phyloP scores from a whole-genome alignment of 2,329 filamentous ascomycete species.

The Xylaria sp. region DNA sequence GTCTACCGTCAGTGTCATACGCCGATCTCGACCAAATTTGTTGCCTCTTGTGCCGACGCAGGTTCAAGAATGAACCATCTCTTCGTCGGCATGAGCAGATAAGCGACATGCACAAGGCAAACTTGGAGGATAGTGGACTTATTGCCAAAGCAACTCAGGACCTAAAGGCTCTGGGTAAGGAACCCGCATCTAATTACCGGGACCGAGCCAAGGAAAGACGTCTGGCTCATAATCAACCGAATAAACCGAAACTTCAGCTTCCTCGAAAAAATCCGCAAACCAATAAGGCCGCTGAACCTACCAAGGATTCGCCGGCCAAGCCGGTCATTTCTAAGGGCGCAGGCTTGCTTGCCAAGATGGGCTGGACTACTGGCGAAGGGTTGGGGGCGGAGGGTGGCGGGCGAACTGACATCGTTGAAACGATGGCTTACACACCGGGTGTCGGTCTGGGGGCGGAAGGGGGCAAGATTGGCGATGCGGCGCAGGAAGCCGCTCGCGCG shows the following conservation, averaged over 20 bases:
- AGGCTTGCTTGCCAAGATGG: conserved; percentile 77
- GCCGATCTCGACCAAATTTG: conserved; percentile 63
- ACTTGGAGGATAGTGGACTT: conserved; percentile 47
- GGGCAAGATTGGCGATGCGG: conserved; percentile 75
- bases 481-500: conserved; percentile 69
- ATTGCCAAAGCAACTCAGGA: conserved; percentile 48
- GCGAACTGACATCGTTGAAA: conserved; percentile 71
- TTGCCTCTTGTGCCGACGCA: conserved; percentile 58
- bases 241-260: conserved; percentile 58
- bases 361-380: conserved; percentile 73
- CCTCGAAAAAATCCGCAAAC: conserved; percentile 45
- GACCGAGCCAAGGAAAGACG: conserved; percentile 77
- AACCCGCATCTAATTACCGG: conserved; percentile 60
- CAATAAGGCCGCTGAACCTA: conserved; percentile 53
- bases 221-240: conserved; percentile 69
- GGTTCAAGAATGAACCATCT: conserved; percentile 54
- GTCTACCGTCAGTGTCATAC: conserved; percentile 64
- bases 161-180: conserved; percentile 51
- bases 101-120: conserved; percentile 57
- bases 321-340: conserved; percentile 70
- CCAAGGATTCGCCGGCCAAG: conserved; percentile 52
- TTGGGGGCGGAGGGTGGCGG: conserved; percentile 72
- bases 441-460: conserved; percentile 77
- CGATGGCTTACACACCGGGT: conserved; percentile 73
- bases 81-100: conserved; percentile 58